These are phyloP conservation scores for Orbilia brochopaga DNA, from an alignment of 2,329 filamentous ascomycete species.

Conservation along the genomic window DNA sequence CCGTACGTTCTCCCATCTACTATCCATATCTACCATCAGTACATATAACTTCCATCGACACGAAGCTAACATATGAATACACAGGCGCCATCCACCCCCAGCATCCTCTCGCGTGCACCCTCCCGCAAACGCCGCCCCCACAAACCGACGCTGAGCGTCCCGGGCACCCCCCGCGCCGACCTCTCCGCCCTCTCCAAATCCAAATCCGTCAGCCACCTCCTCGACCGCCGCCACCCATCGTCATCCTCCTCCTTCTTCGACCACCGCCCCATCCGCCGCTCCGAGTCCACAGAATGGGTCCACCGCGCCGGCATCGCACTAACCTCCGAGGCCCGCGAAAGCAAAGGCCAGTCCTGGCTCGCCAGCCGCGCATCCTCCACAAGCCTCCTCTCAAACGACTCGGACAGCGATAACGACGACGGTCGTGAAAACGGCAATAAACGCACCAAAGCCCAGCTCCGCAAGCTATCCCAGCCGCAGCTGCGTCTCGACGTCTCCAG, in stretches of 20 bases:
- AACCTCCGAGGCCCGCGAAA: slow-evolving; percentile 68
- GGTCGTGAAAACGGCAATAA: slow-evolving; percentile 27
- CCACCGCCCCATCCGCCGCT: slow-evolving; percentile 52
- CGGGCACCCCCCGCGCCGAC: slow-evolving; percentile 52
- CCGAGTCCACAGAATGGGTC: slow-evolving; percentile 69
- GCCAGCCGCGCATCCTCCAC: slow-evolving; percentile 70
- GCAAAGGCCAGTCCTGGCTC: slow-evolving; percentile 73
- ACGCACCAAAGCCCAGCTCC: neutral
- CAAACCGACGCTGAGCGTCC: slow-evolving; percentile 57
- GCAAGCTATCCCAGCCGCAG: slow-evolving; percentile 57
- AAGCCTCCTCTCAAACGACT: slow-evolving; percentile 65
- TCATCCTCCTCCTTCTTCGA: slow-evolving; percentile 38
- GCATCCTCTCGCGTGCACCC: slow-evolving; percentile 67
- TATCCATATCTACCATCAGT: neutral
- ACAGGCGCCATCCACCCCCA: slow-evolving; percentile 70
- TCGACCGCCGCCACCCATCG: slow-evolving; percentile 51
- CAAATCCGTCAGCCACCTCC: slow-evolving; percentile 68
- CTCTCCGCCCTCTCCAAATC: slow-evolving; percentile 63
- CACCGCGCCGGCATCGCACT: slow-evolving; percentile 69
- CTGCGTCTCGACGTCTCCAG: slow-evolving; percentile 65
- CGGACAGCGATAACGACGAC: slow-evolving; percentile 58
- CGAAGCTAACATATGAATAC: slow-evolving; percentile 63
- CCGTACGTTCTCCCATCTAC: slow-evolving; percentile 27
- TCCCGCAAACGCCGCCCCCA: slow-evolving; percentile 61
- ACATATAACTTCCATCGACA: slow-evolving; percentile 64